Evolutionary conservation across 176 grass and related monocot genomes (phyloP).

Genomic region (Carex parvula): DNA sequence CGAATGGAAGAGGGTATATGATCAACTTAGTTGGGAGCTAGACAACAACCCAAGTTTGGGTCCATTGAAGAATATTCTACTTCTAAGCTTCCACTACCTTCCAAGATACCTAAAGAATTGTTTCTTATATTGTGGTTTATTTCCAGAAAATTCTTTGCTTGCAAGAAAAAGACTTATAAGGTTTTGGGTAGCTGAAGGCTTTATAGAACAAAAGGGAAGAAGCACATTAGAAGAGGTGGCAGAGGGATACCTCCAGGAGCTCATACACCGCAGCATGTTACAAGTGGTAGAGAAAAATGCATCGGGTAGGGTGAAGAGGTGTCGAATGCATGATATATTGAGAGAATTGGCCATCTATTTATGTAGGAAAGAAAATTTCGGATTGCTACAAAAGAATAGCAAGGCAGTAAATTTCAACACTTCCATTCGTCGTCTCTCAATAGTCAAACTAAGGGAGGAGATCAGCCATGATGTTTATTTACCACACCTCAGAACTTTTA

Average conservation of each 20-base stretch:
- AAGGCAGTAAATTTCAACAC: background rate
- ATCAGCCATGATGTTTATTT: background rate
- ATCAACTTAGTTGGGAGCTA: conserved; percentile 42
- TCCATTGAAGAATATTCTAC: conserved; percentile 39
- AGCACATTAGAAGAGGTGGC: conserved; percentile 49
- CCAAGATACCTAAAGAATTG: conserved; percentile 41
- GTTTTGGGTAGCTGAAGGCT: conserved; percentile 57
- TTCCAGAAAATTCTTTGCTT: conserved; percentile 40
- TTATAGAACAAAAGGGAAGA: conserved; percentile 14
- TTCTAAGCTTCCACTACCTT: conserved; percentile 38
- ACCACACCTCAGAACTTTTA: conserved; percentile 29
- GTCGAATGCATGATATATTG: conserved; percentile 47
- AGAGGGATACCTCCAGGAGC: conserved; percentile 34
- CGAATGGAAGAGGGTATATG: conserved; percentile 41
- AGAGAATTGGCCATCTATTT: conserved; percentile 42
- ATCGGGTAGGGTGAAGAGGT: background rate
- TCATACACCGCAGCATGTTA: conserved; percentile 42
- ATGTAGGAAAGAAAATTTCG: conserved; percentile 25
- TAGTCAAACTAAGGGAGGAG: conserved; percentile 9
- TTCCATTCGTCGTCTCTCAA: background rate
- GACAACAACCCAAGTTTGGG: conserved; percentile 18
- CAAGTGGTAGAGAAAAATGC: conserved; percentile 17
- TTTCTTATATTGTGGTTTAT: conserved; percentile 47
- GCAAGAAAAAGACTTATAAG: conserved; percentile 42
- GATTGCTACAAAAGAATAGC: conserved; percentile 16